Percentiles rank a stretch among this genome's conserved stretches.
These are phyloP conservation scores for Hypericum androsaemum DNA, from an alignment of 345 rosid genomes.

Conservation along the genomic window DNA sequence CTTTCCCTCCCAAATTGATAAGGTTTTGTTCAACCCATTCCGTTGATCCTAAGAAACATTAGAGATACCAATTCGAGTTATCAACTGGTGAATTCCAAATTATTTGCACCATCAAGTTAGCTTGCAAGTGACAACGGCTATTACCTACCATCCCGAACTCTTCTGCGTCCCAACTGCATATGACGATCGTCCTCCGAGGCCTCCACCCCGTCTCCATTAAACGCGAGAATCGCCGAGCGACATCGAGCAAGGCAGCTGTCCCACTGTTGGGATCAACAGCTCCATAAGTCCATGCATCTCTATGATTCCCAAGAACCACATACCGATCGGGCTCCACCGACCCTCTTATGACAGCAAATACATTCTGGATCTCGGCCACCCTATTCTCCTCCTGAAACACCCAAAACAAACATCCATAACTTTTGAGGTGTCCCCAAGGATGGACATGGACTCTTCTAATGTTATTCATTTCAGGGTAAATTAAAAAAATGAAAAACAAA, in stretches of 20 bases:
- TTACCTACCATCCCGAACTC: slow-evolving; percentile 95
- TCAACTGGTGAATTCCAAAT: too few relatives aligned
- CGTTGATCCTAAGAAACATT: slow-evolving; percentile 55
- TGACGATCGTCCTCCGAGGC: slow-evolving; percentile 75
- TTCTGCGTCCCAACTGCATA: slow-evolving; percentile 97
- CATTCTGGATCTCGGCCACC: slow-evolving; percentile 48
- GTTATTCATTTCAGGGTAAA: too few relatives aligned
- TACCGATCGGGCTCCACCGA: slow-evolving; percentile 71
- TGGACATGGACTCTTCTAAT: too few relatives aligned
- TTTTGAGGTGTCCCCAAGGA: too few relatives aligned
- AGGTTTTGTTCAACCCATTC: slow-evolving; percentile 98
- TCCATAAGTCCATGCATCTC: slow-evolving; percentile 99
- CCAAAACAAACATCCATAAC: too few relatives aligned
- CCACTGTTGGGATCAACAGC: slow-evolving; percentile 99
- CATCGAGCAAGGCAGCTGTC: slow-evolving; percentile 86
- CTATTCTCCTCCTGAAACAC: slow-evolving; percentile 60
- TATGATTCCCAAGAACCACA: slow-evolving; percentile 79
- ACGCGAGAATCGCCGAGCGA: slow-evolving; percentile 58
- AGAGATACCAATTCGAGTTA: neutral
- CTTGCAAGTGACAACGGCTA: too few relatives aligned
- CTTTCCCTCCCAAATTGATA: slow-evolving; percentile 67
- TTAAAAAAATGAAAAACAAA: too few relatives aligned
- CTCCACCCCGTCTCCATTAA: slow-evolving; percentile 70
- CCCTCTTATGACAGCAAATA: slow-evolving; percentile 64
- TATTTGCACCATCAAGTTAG: too few relatives aligned